Evolutionary conservation across 352 stramenopile species (phyloP).

Genomic region (Pilasporangium apinafurcum): DNA sequence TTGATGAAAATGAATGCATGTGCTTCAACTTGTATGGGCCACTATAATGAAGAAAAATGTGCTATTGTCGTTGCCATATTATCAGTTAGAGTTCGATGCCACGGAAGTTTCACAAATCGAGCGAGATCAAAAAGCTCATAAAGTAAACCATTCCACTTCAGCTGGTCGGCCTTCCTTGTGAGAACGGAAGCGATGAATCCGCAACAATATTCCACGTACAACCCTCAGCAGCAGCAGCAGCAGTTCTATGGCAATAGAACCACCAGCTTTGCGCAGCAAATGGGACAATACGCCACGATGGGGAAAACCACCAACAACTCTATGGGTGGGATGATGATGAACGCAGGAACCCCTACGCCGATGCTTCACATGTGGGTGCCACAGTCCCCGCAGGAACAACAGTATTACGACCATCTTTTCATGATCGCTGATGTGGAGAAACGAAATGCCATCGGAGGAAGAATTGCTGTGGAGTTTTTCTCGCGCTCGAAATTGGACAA

Average conservation of each 20-base stretch:
- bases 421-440: conserved; percentile 79
- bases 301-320: conserved; percentile 17
- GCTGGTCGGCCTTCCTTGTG: no score
- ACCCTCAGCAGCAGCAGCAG: conserved; percentile 35
- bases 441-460: conserved; percentile 80
- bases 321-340: neutral
- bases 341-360: neutral
- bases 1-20: no score
- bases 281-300: conserved; percentile 27
- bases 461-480: conserved; percentile 91
- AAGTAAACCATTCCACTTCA: no score
- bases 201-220: conserved; percentile 56
- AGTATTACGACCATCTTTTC: conserved; percentile 92
- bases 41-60: conserved; percentile 2
- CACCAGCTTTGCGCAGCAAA: conserved; percentile 16
- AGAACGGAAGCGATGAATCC: conserved; percentile 23
- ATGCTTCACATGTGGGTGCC: conserved; percentile 50
- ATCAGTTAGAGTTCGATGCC: neutral
- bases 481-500: conserved; percentile 89
- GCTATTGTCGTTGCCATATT: no score
- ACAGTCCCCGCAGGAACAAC: conserved; percentile 50
- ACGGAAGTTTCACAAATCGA: no score
- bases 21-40: neutral
- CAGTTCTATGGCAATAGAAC: conserved; percentile 31
- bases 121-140: no score